Percentiles rank a stretch among this genome's conserved stretches.
Evolutionary conservation across 257 asterid species (phyloP).

Genomic region (Verbena officinalis): DNA sequence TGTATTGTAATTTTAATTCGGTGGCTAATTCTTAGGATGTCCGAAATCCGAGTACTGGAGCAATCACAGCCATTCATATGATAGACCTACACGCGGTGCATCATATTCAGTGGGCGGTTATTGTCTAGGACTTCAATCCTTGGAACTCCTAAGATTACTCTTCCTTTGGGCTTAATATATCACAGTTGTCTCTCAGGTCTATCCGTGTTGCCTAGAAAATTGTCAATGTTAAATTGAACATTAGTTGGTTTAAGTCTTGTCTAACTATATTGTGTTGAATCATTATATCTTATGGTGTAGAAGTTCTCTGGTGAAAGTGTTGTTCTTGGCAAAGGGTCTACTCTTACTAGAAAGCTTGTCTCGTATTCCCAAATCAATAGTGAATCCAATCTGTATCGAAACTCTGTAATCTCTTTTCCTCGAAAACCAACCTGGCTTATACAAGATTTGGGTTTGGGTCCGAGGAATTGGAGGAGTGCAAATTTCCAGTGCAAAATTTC

Average conservation of each 20-base stretch:
- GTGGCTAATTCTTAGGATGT: neutral
- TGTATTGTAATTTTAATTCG: slow-evolving; percentile 4
- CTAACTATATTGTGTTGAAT: slow-evolving; percentile 12
- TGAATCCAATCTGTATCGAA: slow-evolving; percentile 14
- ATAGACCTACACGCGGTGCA: neutral
- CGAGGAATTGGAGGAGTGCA: slow-evolving; percentile 51
- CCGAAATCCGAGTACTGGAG: neutral
- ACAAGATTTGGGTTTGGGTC: slow-evolving; percentile 27
- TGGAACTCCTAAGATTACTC: neutral
- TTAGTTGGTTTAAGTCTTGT: neutral
- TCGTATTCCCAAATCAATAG: neutral
- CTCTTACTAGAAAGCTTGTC: slow-evolving; percentile 6
- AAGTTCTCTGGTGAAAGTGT: slow-evolving; percentile 27
- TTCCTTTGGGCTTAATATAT: neutral
- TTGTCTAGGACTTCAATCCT: neutral
- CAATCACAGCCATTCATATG: neutral
- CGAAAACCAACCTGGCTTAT: slow-evolving; percentile 30
- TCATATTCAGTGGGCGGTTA: neutral
- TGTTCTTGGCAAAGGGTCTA: slow-evolving; percentile 18
- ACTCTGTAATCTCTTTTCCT: slow-evolving; percentile 25
- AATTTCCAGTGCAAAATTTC: slow-evolving; percentile 26
- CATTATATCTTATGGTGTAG: slow-evolving; percentile 26
- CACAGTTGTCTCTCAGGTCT: neutral
- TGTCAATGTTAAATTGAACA: slow-evolving; percentile 14
- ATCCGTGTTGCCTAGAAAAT: slow-evolving; percentile 9